These are phyloP conservation scores for Solanum appendiculatum DNA, from an alignment of 257 asterid genomes.

Conservation along the genomic window DNA sequence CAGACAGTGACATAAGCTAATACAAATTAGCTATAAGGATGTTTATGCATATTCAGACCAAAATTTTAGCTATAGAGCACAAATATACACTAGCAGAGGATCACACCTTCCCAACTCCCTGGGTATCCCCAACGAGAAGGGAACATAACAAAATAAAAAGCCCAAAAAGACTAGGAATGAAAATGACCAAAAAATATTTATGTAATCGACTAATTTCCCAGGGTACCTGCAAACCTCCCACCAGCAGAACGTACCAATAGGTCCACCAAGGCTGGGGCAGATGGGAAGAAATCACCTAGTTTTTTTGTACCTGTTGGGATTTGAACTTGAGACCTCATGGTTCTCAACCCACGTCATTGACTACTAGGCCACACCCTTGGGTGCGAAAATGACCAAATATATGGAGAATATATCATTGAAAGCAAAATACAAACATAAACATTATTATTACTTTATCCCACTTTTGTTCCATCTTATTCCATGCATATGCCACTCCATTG, in stretches of 20 bases:
- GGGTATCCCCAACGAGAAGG: not conserved
- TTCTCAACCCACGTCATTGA: not conserved
- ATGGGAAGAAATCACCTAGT: not conserved
- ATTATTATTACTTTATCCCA: constrained; percentile 80
- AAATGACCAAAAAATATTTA: not conserved
- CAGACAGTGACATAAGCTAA: not conserved
- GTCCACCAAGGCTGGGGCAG: not conserved
- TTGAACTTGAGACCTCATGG: not conserved
- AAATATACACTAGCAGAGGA: not conserved
- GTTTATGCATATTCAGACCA: not conserved
- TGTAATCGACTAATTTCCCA: not conserved
- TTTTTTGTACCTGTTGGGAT: too few species aligned
- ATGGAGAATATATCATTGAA: not conserved
- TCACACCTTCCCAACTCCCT: not conserved
- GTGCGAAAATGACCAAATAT: not conserved
- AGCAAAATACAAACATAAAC: not conserved
- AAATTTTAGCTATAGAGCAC: not conserved
- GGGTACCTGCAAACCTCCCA: not conserved
- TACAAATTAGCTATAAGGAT: not conserved
- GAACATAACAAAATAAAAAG: not conserved
- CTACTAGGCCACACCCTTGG: not conserved
- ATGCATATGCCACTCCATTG: constrained; percentile 93
- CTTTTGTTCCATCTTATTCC: constrained; percentile 73
- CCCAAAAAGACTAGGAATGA: not conserved
- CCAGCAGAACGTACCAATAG: not conserved